Base-by-base conservation (phyloP, 805 yeast species). In the Saccharomycopsis capsularis region DNA sequence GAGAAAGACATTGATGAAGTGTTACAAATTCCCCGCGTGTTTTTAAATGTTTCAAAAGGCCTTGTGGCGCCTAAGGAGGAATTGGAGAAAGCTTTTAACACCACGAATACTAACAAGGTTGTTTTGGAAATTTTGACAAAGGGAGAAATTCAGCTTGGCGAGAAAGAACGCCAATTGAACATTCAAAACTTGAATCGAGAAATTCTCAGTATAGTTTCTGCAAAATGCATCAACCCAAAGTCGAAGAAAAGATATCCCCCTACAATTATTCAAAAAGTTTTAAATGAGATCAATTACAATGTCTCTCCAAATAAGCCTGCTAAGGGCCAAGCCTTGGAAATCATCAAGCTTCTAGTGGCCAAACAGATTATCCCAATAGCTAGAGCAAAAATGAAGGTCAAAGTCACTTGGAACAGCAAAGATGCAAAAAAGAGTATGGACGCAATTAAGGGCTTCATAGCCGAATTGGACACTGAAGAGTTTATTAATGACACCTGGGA, bases 1-100 rank as follows among this genome's bases (percentile, higher is more conserved):
- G 99, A 93, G 61, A 91, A 87, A 57, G 96, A 93, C 62, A 64
- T 93, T 6, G 98, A 93, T 67, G 99, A 93, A 62, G 99, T 93
- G 2, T 70, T 93, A 34, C 99, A 93, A 63, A 88, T 93, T 46
- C 96, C 89, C n/a, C 96, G 85, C 63, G 95, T 93, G 1, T 93
- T 93, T 60, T 63, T 79, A 32, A 93, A 93, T 60, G 98, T 90
- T 0, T 87, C 96, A 15, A 93, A 93, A 61, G 99, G 99, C 2
- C 88, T 81, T 54, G 90, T 86, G 1, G 98, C 98, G 2, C 81
- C 90, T 16, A 78, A 85, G 56, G 95, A 87, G 7, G 97, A 91
- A 51, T 68, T 93, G 21, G 68, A 74, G 55, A 74, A 78, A 48
- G 73, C 82, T 1, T 91, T 93, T 62, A 89, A 85, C 1, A 76